Base-by-base conservation (phyloP, 306 rosid species). In the Gillenia trifoliata region DNA sequence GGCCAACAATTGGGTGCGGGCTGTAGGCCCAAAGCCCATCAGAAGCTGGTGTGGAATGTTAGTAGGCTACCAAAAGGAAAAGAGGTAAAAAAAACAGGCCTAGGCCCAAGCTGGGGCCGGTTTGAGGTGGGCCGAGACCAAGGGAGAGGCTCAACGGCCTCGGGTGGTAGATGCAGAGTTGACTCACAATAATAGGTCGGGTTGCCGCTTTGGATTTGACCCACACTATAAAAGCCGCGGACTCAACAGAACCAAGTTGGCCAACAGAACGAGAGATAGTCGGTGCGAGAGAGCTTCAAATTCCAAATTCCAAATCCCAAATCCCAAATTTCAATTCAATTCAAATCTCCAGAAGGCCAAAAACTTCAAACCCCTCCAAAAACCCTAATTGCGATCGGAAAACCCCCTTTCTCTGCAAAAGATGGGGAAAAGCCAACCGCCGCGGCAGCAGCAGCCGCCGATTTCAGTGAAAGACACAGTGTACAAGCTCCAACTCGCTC, bases 401-500 rank as follows among this genome's bases (percentile, higher is more conserved):
- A 36, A 33, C 26, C 36, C 36, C 45, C 19, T 28, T 17, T 22
- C 38, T 61, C 65, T 29, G 10, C 11, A 12, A 25, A 22, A 43
- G 31, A 93, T 91, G 97, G 88, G 74, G 30, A 86, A 79, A 79
- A 65, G 81, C 70, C 85, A 78, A 15, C 76, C 62, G 2, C 76
- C 12, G 23, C 84, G 74, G 3, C 68, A 70, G 5, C 76, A 59
- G 1, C 11, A 16, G 10, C 71, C 16, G 1, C 79, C 40, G 70
- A 29, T 30, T 8, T 73, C 85, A 49, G 84, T 88, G 36, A 81
- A 87, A 71, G 95, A 88, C 54, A 90, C 86, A 36, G 88, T 91
- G 15, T 72, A 79, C 68, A 88, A 84, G 73, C 78, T 94, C 77
- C 97, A 94, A 43, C 83, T 88, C 71, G 73, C 82, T 45, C 93